Percentiles rank a stretch among this genome's conserved stretches.
Conservation (phyloP, 345 rosid species). For the Gossypium raimondii region DNA sequence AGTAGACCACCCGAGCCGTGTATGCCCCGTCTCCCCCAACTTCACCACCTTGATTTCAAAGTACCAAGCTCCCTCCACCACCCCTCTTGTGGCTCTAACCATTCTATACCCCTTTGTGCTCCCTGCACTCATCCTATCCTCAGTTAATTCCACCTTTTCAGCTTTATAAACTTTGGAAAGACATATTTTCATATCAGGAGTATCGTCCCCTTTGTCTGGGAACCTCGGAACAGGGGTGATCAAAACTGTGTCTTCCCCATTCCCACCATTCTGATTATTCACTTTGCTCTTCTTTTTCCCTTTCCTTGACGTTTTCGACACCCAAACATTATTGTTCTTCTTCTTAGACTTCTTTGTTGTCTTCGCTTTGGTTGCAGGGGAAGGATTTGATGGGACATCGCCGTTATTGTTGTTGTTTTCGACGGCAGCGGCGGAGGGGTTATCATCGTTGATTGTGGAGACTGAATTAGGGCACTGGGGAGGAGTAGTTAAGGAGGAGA, state of each 20-base stretch:
- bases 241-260: constrained; percentile 63
- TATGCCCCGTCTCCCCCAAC: constrained; percentile 90
- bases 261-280: constrained; percentile 43
- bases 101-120: constrained; percentile 90
- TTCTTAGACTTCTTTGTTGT: constrained; percentile 77
- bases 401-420: constrained; percentile 23
- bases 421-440: constrained; percentile 15
- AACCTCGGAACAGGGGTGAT: constrained; percentile 78
- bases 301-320: constrained; percentile 75
- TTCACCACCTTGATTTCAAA: constrained; percentile 73
- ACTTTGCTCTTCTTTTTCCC: constrained; percentile 87
- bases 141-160: constrained; percentile 87
- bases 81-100: constrained; percentile 97
- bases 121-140: constrained; percentile 79
- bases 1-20: constrained; percentile 90
- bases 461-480: constrained; percentile 6
- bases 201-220: constrained; percentile 73
- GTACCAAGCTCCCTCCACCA: constrained; percentile 95
- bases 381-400: constrained; percentile 6
- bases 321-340: constrained; percentile 80
- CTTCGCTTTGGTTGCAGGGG: constrained; percentile 9
- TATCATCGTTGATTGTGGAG: constrained; percentile 12
- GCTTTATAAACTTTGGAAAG: constrained; percentile 90
- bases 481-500: constrained; percentile 34
- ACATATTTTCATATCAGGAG: constrained; percentile 63